These are phyloP conservation scores for Paraphoma sp. DNA, from an alignment of 2,329 filamentous ascomycete species.

Conservation along the genomic window DNA sequence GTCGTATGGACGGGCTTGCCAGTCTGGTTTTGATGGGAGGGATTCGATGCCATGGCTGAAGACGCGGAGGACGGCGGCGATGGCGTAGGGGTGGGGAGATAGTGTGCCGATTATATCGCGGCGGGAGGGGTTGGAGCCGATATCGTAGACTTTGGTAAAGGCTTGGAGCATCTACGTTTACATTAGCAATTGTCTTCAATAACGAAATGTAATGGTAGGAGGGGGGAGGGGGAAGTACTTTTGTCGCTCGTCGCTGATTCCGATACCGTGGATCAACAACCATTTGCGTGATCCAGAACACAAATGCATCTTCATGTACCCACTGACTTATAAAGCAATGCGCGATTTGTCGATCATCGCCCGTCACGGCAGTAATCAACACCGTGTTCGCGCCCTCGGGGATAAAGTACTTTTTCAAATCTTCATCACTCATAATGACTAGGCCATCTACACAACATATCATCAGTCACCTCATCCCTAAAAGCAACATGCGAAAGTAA, in stretches of 20 bases:
- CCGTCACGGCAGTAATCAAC: slow-evolving; percentile 4
- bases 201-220: background rate
- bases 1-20: background rate
- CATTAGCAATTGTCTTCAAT: background rate
- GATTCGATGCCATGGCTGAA: slow-evolving; percentile 16
- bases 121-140: background rate
- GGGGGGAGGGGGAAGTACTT: slow-evolving; percentile 1
- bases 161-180: slow-evolving; percentile 12
- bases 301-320: slow-evolving; percentile 4
- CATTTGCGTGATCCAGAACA: slow-evolving; percentile 19
- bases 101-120: slow-evolving; percentile 9
- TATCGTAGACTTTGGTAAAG: slow-evolving; percentile 8
- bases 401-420: slow-evolving; percentile 1
- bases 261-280: slow-evolving; percentile 10
- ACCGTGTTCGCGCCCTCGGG: slow-evolving; percentile 9
- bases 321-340: slow-evolving; percentile 17
- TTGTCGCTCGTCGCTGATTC: slow-evolving; percentile 15
- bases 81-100: slow-evolving; percentile 4
- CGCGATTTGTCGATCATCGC: slow-evolving; percentile 1
- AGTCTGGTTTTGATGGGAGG: slow-evolving; percentile 8
- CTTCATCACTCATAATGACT: background rate
- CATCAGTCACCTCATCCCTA: slow-evolving; percentile 2
- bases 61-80: slow-evolving; percentile 12
- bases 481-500: slow-evolving; percentile 1
- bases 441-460: slow-evolving; percentile 1